Conservation (phyloP, 352 stramenopile species). For the Pythium aquatile region DNA sequence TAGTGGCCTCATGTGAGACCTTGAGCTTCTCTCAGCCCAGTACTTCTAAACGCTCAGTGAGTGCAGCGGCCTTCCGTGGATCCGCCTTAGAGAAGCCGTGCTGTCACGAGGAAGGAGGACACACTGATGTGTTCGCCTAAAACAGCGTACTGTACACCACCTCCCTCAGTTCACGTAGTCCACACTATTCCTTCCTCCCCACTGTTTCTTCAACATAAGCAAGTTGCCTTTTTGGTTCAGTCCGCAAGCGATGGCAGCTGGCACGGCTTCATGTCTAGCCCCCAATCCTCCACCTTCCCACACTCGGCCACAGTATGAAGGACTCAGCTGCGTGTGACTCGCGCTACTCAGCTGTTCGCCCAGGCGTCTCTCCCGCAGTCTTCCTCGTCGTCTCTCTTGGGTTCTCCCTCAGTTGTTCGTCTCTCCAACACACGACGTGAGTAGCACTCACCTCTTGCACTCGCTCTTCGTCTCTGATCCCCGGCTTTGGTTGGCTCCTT, state of each 20-base stretch:
- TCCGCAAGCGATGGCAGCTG: no score
- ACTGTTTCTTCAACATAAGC: slow-evolving; percentile 2
- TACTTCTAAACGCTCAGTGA: no score
- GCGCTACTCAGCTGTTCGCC: not conserved
- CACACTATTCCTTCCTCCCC: not conserved
- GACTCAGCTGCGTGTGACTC: not conserved
- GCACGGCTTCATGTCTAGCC: not conserved
- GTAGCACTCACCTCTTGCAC: not conserved
- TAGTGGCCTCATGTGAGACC: no score
- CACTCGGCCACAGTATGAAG: not conserved
- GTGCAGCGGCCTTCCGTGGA: no score
- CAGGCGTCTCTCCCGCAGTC: not conserved
- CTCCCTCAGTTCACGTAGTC: not conserved
- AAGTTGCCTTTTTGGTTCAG: not conserved
- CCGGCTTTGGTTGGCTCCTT: not conserved
- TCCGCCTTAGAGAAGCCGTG: no score
- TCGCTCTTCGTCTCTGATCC: not conserved
- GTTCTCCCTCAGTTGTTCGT: no score
- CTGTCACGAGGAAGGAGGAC: not conserved
- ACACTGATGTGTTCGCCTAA: not conserved
- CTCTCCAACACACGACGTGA: not conserved
- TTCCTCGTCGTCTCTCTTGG: no score
- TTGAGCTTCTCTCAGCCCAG: no score
- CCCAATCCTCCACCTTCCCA: not conserved
- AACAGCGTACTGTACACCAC: not conserved